Base-by-base conservation (phyloP, 2,329 filamentous ascomycete genomes). In the Fusarium sp. region DNA sequence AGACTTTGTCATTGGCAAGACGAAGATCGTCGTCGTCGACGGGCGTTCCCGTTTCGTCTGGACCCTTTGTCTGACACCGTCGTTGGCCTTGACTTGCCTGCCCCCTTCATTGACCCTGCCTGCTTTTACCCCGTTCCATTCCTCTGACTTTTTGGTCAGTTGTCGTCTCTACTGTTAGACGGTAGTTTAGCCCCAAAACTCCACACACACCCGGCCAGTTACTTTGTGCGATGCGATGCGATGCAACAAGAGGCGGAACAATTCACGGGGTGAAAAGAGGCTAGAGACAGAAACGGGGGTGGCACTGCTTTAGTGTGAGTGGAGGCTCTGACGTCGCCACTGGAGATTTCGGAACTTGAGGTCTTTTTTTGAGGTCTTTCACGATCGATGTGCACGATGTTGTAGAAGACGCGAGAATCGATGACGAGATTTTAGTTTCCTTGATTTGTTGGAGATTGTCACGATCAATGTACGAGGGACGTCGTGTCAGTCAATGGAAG, bases 291-390 rank as follows among this genome's bases (percentile, higher is more conserved):
- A 50, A 27, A 50, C 45, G 45, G 45, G 45, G 45, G 61, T 33
- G 48, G 48, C 35, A 56, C 50, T 43, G 33, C 35, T 41, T 64
- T 35, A 7, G 64, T 74, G 71, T 74, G 72, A 61, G 72, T 74
- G 72, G 72, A 58, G 68, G 48, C 66, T 75, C 72, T 75, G 72
- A 75, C 72, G 72, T 75, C 69, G 67, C 54, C 54, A 58, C 54
- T 58, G 31, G 16, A 27, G 52, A 58, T 22, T 48, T 27, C 41
- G 41, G 24, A 31, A 31, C 29, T 4, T 52, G 54, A 37, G 11
- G 2, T 24, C 29, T 37, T 24, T 50, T 22, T 9, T 24, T 75
- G 72, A 75, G 72, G 72, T 54, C 69, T 75, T 75, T 75, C 45
- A 48, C 72, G 72, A 75, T 75, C 24, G 48, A 52, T 52, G 48